These are phyloP conservation scores for Suillus placidus DNA, from an alignment of 768 basidiomycete genomes.

Conservation along the genomic window DNA sequence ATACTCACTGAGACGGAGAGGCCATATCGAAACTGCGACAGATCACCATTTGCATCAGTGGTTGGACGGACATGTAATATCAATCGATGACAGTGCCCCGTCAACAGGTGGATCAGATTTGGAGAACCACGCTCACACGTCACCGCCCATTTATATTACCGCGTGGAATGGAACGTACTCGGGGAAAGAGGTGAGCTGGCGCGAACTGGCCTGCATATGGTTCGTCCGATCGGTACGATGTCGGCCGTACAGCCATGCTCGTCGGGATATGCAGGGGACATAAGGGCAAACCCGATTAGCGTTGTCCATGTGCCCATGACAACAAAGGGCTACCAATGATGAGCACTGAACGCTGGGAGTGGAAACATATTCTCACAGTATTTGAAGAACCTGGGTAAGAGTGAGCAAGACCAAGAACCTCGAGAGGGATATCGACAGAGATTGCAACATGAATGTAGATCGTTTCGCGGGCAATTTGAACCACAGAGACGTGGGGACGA, in stretches of 20 bases:
- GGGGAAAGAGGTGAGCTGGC: slow-evolving; percentile 16
- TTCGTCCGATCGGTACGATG: not conserved
- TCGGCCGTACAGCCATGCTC: not conserved
- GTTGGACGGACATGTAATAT: not conserved
- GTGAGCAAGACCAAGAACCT: not conserved
- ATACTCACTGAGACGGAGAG: not conserved
- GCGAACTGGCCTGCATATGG: slow-evolving; percentile 3
- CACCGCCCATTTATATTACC: slow-evolving; percentile 7
- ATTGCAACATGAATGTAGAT: no score
- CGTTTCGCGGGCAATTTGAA: no score
- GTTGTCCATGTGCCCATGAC: not conserved
- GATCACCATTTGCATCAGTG: not conserved
- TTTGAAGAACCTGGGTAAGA: not conserved
- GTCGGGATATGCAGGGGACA: not conserved
- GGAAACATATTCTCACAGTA: slow-evolving; percentile 3
- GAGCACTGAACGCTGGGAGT: not conserved
- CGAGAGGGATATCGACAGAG: not conserved
- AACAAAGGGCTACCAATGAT: not conserved
- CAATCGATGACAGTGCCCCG: not conserved
- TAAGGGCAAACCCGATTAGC: not conserved
- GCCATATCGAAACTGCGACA: not conserved
- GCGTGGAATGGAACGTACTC: slow-evolving; percentile 8
- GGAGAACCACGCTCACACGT: slow-evolving; percentile 39
- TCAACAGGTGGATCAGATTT: slow-evolving; percentile 25
- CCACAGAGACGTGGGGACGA: not conserved